phyloP scores from a whole-genome alignment of 192 early-diverging fungal genomes.

The Podila clonocystis region DNA sequence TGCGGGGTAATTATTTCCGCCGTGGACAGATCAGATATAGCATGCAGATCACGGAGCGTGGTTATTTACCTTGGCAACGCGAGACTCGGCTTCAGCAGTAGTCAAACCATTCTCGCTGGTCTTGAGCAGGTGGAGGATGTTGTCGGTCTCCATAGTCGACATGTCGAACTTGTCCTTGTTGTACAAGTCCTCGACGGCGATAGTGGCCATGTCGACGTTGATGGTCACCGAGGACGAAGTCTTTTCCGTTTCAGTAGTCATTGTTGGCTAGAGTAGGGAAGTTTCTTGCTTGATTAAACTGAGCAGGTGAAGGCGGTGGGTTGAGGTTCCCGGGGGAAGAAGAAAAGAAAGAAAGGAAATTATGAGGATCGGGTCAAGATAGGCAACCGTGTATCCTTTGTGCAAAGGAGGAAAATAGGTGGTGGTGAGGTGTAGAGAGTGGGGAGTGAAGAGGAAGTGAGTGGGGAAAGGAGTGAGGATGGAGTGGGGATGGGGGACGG shows the following conservation, averaged over 20 bases:
- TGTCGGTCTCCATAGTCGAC: constrained; percentile 79
- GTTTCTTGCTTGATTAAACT: background rate
- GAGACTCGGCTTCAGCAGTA: constrained; percentile 67
- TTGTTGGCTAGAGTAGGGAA: background rate
- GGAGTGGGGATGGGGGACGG: constrained; percentile 6
- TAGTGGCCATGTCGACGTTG: constrained; percentile 63
- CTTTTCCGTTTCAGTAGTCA: background rate
- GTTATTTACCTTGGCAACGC: constrained; percentile 58
- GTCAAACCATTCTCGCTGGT: constrained; percentile 71
- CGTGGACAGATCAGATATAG: background rate
- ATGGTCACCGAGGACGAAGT: constrained; percentile 50
- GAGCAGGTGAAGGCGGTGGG: background rate
- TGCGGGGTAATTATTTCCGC: background rate
- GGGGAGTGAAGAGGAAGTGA: constrained; percentile 16
- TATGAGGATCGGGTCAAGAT: constrained; percentile 23
- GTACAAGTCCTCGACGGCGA: constrained; percentile 79
- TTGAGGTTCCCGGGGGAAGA: background rate
- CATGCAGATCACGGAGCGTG: too few relatives aligned
- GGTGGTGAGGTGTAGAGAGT: background rate
- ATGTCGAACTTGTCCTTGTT: constrained; percentile 86
- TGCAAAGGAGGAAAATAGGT: too few relatives aligned
- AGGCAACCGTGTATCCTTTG: constrained; percentile 24
- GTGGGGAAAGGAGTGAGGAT: constrained; percentile 1
- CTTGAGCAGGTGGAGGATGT: constrained; percentile 76
- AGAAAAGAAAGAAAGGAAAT: background rate